Base-by-base conservation (phyloP, 352 stramenopile species). In the Phytophthora colocasiae region DNA sequence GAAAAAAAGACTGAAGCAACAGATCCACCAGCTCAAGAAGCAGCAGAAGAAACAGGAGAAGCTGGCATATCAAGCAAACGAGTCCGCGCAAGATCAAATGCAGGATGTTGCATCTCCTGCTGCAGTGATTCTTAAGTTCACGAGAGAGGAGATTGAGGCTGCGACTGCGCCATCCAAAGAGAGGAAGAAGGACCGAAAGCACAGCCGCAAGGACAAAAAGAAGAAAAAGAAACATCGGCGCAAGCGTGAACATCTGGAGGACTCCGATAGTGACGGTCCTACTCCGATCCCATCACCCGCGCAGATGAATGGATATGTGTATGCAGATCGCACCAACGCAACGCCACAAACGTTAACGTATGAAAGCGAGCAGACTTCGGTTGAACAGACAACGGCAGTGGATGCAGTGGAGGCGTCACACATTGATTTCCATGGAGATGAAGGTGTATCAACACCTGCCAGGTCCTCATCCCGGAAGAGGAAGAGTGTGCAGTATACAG, bases 31-130 rank as follows among this genome's bases (percentile, higher is more conserved):
- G 27, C 56, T 83, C 8, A 87, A 87, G 66, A 90, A 92, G 52
- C 81, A 90, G 65, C 77, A 90, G 58, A 73, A 85, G 63, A 50
- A 85, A 49, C 67, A 83, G 34, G 80, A 81, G 66, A 87, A 85
- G 49, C 80, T 83, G 0, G n/a, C 38, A 12, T 36, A 73, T 10
- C 49, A 76, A 26, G 17, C 43, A 12, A 32, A 14, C 15, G 58
- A 67, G 1, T 44, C 24, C 29, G 15, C 45, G 9, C 11, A 4
- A 11, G 57, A 63, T 14, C 31, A 59, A 22, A 39, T 53, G 34
- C 10, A 45, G 43, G 43, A 69, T 31, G 22, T 31, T 15, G 39
- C 47, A 19, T 3, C 48, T 17, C 45, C 45, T 24, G 44, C 29
- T 19, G 41, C 50, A 2, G 61, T 70, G 31, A 64, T 74, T 47